Percentiles rank a stretch among this genome's conserved stretches.
phyloP scores from a whole-genome alignment of 257 asterid genomes.

The Solanum pennellii region DNA sequence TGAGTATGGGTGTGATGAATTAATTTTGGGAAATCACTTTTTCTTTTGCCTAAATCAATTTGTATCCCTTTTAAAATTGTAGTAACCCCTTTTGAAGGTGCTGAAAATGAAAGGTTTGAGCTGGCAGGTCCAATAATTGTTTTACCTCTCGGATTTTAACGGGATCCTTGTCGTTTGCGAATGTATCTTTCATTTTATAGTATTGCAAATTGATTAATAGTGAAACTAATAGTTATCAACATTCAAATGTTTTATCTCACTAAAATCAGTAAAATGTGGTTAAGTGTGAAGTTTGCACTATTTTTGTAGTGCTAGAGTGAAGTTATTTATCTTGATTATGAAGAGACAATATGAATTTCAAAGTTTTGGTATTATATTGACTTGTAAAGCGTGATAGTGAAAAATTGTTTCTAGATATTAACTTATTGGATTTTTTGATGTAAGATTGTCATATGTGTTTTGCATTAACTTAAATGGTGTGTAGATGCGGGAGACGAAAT shows the following conservation, averaged over 20 bases:
- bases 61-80: too few relatives aligned
- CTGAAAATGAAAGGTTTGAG: conserved; percentile 61
- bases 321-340: neutral
- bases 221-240: neutral
- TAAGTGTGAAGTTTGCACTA: neutral
- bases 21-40: too few relatives aligned
- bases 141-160: conserved; percentile 55
- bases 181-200: conserved; percentile 29
- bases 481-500: too few relatives aligned
- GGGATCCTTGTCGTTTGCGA: conserved; percentile 85
- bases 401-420: neutral
- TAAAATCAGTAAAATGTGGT: neutral
- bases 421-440: neutral
- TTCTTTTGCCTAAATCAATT: too few relatives aligned
- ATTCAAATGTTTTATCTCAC: neutral
- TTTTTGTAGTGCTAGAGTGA: neutral
- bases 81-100: conserved; percentile 60
- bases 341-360: neutral
- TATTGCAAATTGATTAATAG: neutral
- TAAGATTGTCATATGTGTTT: neutral
- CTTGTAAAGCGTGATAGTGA: neutral
- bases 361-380: neutral
- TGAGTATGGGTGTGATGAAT: too few relatives aligned
- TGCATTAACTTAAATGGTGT: too few relatives aligned
- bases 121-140: conserved; percentile 68